Evolutionary conservation across 306 rosid genomes (phyloP).

Genomic region (Carpinus fangiana): DNA sequence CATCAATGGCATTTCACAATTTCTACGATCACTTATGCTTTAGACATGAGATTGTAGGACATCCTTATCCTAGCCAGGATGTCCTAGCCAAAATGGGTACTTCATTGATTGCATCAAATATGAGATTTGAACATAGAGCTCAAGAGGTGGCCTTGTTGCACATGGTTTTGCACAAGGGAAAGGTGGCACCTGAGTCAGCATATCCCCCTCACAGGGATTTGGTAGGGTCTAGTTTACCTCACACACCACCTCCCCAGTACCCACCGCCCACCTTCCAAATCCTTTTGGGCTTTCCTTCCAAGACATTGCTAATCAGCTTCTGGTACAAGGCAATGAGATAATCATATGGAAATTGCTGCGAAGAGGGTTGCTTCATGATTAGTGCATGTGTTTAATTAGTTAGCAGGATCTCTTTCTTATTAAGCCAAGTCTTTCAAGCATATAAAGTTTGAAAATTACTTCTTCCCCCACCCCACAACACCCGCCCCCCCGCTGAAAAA

Average conservation of each 20-base stretch:
- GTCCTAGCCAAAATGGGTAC: no score
- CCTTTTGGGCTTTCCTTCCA: not conserved
- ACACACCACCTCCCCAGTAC: not conserved
- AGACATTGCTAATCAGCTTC: not conserved
- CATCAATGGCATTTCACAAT: no score
- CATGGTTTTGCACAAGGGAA: conserved; percentile 20
- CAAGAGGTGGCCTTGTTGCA: not conserved
- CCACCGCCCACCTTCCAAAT: conserved; percentile 12
- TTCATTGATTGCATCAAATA: no score
- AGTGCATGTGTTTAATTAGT: not conserved
- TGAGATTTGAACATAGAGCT: not conserved
- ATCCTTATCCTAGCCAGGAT: no score
- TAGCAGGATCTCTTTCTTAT: not conserved
- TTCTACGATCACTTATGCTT: no score
- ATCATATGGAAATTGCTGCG: not conserved
- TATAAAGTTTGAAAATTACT: not conserved
- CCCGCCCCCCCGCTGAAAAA: not conserved
- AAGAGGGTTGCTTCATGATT: not conserved
- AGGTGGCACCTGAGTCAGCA: conserved; percentile 26
- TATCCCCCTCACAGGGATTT: conserved; percentile 21
- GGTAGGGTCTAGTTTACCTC: not conserved
- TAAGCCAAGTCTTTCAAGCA: not conserved
- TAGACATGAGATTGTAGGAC: no score
- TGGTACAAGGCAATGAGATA: not conserved
- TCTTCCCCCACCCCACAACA: not conserved